Conservation (phyloP, 2,329 filamentous ascomycete genomes). For the Fusarium buxicola region DNA sequence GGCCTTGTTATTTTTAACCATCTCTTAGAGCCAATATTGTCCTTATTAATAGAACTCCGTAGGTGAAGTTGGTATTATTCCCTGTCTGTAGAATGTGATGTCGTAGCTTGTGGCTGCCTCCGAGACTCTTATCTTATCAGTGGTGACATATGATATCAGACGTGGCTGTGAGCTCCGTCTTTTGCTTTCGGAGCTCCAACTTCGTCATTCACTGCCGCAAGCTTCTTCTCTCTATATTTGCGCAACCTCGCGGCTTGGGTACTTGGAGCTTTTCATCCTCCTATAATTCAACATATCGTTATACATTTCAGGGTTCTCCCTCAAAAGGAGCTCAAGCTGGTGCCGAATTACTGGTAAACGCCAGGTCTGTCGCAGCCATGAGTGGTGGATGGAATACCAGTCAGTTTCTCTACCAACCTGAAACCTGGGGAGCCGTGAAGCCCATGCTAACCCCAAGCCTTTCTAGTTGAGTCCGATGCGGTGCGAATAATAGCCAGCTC, state of each 20-base stretch:
- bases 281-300: background rate
- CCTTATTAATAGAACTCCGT: too few relatives aligned
- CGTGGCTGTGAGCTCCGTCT: slow-evolving; percentile 28
- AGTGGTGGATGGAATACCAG: slow-evolving; percentile 96
- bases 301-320: background rate
- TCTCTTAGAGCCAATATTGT: too few relatives aligned
- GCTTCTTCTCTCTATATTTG: background rate
- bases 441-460: slow-evolving; percentile 15
- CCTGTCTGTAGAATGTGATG: slow-evolving; percentile 9
- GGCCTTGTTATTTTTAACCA: too few relatives aligned
- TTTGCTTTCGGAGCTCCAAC: slow-evolving; percentile 25
- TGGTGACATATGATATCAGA: slow-evolving; percentile 44
- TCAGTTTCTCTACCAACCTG: slow-evolving; percentile 52
- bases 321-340: background rate
- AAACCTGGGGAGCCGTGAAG: background rate
- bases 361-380: slow-evolving; percentile 56
- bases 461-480: slow-evolving; percentile 87
- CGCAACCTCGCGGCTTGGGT: background rate
- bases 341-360: background rate
- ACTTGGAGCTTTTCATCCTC: background rate
- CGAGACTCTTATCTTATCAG: slow-evolving; percentile 43
- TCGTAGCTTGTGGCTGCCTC: slow-evolving; percentile 42
- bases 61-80: too few relatives aligned
- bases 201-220: slow-evolving; percentile 11
- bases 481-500: slow-evolving; percentile 72